phyloP scores from a whole-genome alignment of 2,329 filamentous ascomycete species.

The Corynespora cassiicola region DNA sequence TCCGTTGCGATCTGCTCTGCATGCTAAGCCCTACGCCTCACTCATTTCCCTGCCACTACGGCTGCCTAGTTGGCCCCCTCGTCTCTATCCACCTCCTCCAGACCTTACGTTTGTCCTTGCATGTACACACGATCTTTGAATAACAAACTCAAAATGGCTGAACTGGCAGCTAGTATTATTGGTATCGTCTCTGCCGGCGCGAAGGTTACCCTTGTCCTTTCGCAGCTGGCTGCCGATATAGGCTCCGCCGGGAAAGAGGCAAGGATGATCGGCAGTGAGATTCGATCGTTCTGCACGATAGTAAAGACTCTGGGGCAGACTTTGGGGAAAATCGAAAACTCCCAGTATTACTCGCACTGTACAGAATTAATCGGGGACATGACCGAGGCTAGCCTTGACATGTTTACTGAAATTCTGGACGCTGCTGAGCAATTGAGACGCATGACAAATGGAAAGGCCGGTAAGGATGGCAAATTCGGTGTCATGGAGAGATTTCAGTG shows the following conservation, averaged over 20 bases:
- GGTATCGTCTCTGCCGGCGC: conserved; percentile 29
- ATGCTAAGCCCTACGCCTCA: too few species aligned
- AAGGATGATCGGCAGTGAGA: conserved; percentile 25
- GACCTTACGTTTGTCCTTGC: too few species aligned
- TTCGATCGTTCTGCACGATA: conserved; percentile 23
- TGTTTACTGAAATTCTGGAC: conserved; percentile 28
- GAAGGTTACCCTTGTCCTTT: conserved; percentile 25
- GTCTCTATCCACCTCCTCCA: too few species aligned
- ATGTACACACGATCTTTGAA: not conserved
- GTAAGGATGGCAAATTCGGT: conserved; percentile 20
- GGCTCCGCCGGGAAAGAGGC: conserved; percentile 28
- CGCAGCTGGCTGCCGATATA: conserved; percentile 25
- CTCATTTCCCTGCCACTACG: too few species aligned
- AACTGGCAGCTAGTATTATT: conserved; percentile 28
- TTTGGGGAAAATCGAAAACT: conserved; percentile 19
- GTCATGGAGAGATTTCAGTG: conserved; percentile 19
- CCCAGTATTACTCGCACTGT: conserved; percentile 23
- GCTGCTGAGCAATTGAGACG: conserved; percentile 11
- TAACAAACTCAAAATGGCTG: too few species aligned
- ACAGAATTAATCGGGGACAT: conserved; percentile 22
- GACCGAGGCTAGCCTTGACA: conserved; percentile 22
- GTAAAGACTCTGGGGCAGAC: conserved; percentile 22
- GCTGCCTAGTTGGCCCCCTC: too few species aligned
- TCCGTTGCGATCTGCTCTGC: too few species aligned
- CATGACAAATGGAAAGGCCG: conserved; percentile 20